Conservation (phyloP, 2,329 filamentous ascomycete species). For the Ophiosphaerella narmari region DNA sequence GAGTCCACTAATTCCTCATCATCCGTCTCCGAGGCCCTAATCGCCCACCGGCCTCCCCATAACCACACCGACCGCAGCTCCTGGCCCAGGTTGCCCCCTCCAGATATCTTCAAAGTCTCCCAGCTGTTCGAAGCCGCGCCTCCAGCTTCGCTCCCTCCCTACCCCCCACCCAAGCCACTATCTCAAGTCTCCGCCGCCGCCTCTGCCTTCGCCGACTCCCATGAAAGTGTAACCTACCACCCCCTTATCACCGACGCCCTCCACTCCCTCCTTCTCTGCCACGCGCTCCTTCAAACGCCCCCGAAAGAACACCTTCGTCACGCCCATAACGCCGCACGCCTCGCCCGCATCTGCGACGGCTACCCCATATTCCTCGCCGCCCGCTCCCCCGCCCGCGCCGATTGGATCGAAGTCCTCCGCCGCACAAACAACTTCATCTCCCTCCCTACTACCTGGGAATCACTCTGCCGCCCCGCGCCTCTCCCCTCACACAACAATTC, state of each 20-base stretch:
- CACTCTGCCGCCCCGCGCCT: conserved; percentile 62
- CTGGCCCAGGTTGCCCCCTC: conserved; percentile 55
- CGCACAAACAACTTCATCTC: conserved; percentile 72
- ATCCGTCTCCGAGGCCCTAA: conserved; percentile 48
- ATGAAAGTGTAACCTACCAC: conserved; percentile 77
- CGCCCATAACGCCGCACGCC: conserved; percentile 78
- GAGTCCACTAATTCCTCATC: conserved; percentile 24
- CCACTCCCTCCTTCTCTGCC: conserved; percentile 76
- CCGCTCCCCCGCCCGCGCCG: conserved; percentile 71
- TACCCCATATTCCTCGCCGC: conserved; percentile 80
- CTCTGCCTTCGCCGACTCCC: conserved; percentile 49
- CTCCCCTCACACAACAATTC: conserved; percentile 38
- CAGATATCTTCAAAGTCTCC: conserved; percentile 60
- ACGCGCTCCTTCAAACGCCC: conserved; percentile 79
- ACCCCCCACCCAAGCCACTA: conserved; percentile 54
- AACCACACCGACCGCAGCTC: conserved; percentile 40
- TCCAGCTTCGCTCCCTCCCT: conserved; percentile 69
- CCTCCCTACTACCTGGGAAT: conserved; percentile 69
- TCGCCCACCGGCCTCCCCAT: conserved; percentile 46
- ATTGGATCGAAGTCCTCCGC: conserved; percentile 79
- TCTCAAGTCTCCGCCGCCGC: conserved; percentile 41
- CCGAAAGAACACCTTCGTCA: conserved; percentile 77
- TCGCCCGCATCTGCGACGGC: conserved; percentile 74
- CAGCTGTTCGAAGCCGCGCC: conserved; percentile 73
- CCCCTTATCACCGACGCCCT: conserved; percentile 79